Base-by-base conservation (phyloP, 306 rosid species). In the Dalbergia oliveri region DNA sequence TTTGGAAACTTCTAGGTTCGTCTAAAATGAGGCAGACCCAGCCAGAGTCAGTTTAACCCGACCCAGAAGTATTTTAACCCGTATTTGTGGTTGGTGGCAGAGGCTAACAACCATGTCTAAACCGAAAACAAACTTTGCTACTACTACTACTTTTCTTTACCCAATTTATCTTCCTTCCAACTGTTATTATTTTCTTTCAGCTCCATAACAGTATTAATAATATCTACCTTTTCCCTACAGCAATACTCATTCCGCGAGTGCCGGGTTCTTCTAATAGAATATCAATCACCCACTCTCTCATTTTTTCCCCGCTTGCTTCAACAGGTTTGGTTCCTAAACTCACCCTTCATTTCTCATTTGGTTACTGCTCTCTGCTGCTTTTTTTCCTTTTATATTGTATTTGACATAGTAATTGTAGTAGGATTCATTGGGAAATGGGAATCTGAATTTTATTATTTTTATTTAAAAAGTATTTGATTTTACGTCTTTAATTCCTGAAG, bases 161-260 rank as follows among this genome's bases (percentile, higher is more conserved):
- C 67, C 54, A 5, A n/a, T 11, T 75, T 21, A 51, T 39, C 43
- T 67, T 68, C 72, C 77, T 67, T 68, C 72, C 77, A 68, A 56
- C 23, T 19, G n/a, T 9, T 73, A 87, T 88, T 88, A 86, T 49
- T 90, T 83, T 49, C 91, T 88, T 88, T 88, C 85, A 43, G 23
- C 18, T 12, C 75, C 57, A 13, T n/a, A 14, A 50, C 16, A 49
- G 5, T 12, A 49, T 37, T 37, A 3, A 37, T 26, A 26, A 37
- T 1, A 14, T 50, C 13, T 16, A 47, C 62, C 86, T 79, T 84
- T 77, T 47, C 43, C 65, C 68, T 43, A 1, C 14, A 8, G 43
- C 21, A 78, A 16, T 19, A 78, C 44, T 8, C 70, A 35, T 23
- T 49, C 66, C 73, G 7, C 5, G 23, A 13, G 5, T 44, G 5